A percentile compares a stretch with the other conserved stretches of the same genome.
Conservation (phyloP, 2,329 filamentous ascomycete species). For the Rosellinia necatrix region DNA sequence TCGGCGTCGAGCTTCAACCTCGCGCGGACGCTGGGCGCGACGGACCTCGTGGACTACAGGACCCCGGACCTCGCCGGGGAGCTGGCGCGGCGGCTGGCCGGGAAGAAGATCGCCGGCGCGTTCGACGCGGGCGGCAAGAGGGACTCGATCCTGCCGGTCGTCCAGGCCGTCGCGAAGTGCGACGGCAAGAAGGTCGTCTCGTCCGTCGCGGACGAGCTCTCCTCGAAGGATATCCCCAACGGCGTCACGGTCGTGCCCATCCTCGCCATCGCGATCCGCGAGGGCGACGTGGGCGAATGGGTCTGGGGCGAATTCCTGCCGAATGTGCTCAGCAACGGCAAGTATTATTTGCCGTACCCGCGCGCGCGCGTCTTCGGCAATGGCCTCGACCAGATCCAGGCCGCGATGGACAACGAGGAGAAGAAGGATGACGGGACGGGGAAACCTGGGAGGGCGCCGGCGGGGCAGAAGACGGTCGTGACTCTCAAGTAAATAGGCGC, state of each 20-base stretch:
- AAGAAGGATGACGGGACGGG: too few relatives aligned
- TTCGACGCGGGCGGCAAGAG: conserved; percentile 18
- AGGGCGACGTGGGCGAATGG: conserved; percentile 16
- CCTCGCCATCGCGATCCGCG: conserved; percentile 21
- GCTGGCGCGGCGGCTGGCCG: conserved; percentile 28
- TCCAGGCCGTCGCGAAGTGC: conserved; percentile 6
- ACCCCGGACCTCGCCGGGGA: conserved; percentile 34
- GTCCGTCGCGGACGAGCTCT: conserved; percentile 4
- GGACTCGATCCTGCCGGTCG: conserved; percentile 1
- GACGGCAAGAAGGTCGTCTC: conserved; percentile 17
- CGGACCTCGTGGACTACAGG: conserved; percentile 46
- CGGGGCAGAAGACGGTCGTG: conserved; percentile 20
- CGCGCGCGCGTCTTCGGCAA: conserved; percentile 17
- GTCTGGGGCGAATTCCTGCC: conserved; percentile 25
- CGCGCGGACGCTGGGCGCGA: conserved; percentile 45
- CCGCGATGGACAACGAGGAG: conserved; percentile 14
- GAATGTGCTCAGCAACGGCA: conserved; percentile 16
- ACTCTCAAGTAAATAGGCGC: not conserved
- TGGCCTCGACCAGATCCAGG: conserved; percentile 17
- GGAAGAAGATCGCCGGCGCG: conserved; percentile 22
- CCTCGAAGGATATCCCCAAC: not conserved
- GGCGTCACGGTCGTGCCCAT: conserved; percentile 3
- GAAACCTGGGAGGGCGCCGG: conserved; percentile 1
- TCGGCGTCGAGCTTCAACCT: conserved; percentile 46
- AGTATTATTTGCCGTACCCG: conserved; percentile 20